Evolutionary conservation across 1,139 yeast genomes (phyloP).

Genomic region (Suhomyces bokatorum): DNA sequence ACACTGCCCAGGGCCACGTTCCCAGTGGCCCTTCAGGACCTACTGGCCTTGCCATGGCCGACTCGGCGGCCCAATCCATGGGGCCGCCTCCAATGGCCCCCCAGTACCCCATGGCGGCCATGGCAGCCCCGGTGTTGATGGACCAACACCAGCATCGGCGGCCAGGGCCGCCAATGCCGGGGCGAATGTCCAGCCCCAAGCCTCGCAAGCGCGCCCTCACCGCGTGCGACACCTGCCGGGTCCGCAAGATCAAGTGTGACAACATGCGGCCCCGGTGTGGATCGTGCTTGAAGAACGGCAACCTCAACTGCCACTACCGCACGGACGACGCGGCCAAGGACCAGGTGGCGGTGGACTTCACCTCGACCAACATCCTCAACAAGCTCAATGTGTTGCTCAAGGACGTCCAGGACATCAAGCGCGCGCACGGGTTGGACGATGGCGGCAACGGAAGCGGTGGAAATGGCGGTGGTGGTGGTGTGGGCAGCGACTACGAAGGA

Average conservation of each 20-base stretch:
- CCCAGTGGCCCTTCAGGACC: background rate
- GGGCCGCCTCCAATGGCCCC: no score
- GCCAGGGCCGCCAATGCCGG: background rate
- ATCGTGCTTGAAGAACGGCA: conserved; percentile 44
- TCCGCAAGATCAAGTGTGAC: conserved; percentile 53
- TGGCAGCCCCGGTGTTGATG: conserved; percentile 1
- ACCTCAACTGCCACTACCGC: conserved; percentile 33
- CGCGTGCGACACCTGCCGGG: conserved; percentile 51
- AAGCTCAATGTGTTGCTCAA: conserved; percentile 35
- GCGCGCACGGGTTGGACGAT: conserved; percentile 8
- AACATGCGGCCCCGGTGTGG: conserved; percentile 52
- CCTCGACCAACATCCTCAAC: conserved; percentile 26
- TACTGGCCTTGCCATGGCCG: background rate
- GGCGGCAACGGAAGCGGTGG: background rate
- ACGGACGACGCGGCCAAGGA: conserved; percentile 31
- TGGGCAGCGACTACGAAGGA: background rate
- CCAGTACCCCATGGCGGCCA: no score
- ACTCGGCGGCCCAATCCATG: no score
- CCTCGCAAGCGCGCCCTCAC: conserved; percentile 43
- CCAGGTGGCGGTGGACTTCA: conserved; percentile 26
- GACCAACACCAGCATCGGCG: background rate
- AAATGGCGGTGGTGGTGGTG: background rate
- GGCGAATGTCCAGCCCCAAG: background rate
- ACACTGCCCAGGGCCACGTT: background rate
- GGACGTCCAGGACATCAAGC: conserved; percentile 22